phyloP scores from a whole-genome alignment of 2,329 filamentous ascomycete genomes.

The Fusarium sp. region DNA sequence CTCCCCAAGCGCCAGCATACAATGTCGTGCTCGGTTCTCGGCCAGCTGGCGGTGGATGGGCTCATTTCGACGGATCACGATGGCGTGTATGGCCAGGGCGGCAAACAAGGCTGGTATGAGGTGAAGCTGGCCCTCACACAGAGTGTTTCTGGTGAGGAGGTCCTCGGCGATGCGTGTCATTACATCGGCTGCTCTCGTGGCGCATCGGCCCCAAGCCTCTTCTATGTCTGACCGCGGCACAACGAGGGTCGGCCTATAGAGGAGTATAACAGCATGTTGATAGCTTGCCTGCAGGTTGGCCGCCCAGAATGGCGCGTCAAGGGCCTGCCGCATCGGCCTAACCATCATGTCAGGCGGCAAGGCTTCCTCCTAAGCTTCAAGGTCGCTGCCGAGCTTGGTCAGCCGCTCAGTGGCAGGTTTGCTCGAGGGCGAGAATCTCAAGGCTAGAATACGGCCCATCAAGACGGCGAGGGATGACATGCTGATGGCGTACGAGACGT shows the following conservation, averaged over 20 bases:
- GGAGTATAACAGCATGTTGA: neutral
- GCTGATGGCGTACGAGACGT: neutral
- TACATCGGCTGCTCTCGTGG: neutral
- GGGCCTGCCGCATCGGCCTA: neutral
- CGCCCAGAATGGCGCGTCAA: neutral
- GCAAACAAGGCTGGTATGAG: neutral
- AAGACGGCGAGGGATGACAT: neutral
- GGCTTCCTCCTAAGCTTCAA: neutral
- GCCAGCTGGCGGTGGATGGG: neutral
- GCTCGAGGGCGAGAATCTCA: neutral
- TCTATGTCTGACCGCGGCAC: neutral
- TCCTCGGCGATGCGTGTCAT: neutral
- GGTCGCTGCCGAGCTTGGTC: neutral
- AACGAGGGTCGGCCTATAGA: neutral
- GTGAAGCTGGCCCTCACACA: neutral
- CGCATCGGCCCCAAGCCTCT: neutral
- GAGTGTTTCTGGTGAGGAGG: neutral
- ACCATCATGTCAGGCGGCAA: neutral
- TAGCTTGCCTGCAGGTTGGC: neutral
- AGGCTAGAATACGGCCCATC: neutral
- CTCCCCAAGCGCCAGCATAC: neutral
- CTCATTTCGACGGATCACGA: neutral
- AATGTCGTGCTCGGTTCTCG: neutral
- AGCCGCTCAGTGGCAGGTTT: neutral
- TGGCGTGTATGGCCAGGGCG: neutral